Evolutionary conservation across 2,329 filamentous ascomycete species (phyloP).

Genomic region (Aureobasidium namibiae): DNA sequence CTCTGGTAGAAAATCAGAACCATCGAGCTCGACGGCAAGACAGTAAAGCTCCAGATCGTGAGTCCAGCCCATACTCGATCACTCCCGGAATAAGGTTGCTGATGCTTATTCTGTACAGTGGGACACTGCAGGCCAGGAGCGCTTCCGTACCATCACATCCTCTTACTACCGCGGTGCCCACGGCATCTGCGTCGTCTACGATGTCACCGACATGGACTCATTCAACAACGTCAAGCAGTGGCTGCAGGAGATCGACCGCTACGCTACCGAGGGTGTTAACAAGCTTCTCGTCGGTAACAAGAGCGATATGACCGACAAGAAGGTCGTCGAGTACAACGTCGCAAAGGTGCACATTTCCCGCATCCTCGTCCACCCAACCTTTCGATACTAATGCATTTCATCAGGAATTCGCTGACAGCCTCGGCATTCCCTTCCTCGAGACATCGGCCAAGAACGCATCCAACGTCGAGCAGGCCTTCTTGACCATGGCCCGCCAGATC

Average conservation of each 20-base stretch:
- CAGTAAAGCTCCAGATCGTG: constrained; percentile 98
- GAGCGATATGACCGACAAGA: constrained; percentile 99
- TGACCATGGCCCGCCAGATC: constrained; percentile 99
- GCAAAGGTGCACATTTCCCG: constrained; percentile 66
- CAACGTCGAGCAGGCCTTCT: constrained; percentile 98
- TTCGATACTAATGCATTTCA: not conserved
- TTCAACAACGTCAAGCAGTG: constrained; percentile 99
- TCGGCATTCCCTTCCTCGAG: constrained; percentile 98
- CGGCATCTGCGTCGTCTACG: constrained; percentile 99
- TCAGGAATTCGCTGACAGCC: constrained; percentile 96
- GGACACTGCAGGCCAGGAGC: constrained; percentile 98
- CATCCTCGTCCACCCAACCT: not conserved
- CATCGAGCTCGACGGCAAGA: constrained; percentile 99
- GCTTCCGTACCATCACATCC: constrained; percentile 98
- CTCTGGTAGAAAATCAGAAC: constrained; percentile 87
- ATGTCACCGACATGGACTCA: constrained; percentile 99
- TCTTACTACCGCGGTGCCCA: constrained; percentile 99
- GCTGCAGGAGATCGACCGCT: constrained; percentile 98
- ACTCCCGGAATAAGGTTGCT: constrained; percentile 2
- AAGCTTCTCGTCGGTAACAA: constrained; percentile 99
- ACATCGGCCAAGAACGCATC: constrained; percentile 99
- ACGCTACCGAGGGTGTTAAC: constrained; percentile 98
- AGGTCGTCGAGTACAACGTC: constrained; percentile 98
- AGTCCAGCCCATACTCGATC: constrained; percentile 29
- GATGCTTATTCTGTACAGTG: constrained; percentile 52